Evolutionary conservation across 2,329 filamentous ascomycete species (phyloP).

Genomic region (Cytospora piceicola): DNA sequence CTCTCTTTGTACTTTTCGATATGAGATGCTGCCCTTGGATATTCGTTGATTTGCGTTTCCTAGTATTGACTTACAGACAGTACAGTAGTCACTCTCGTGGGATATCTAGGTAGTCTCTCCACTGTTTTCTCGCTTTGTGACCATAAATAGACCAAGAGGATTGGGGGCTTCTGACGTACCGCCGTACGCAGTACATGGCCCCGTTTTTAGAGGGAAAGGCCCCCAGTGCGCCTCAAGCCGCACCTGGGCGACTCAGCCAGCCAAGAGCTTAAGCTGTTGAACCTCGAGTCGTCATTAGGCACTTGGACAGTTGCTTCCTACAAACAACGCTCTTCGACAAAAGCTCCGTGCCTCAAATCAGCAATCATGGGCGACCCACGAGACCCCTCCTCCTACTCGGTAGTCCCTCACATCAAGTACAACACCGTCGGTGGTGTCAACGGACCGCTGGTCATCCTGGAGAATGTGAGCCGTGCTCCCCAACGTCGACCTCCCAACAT

Average conservation of each 20-base stretch:
- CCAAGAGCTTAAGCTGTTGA: slow-evolving; percentile 7
- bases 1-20: background rate
- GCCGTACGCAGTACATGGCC: slow-evolving; percentile 5
- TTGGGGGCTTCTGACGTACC: slow-evolving; percentile 23
- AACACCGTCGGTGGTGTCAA: slow-evolving; percentile 99
- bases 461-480: slow-evolving; percentile 64
- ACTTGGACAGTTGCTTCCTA: slow-evolving; percentile 8
- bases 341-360: slow-evolving; percentile 15
- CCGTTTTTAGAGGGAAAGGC: slow-evolving; percentile 2
- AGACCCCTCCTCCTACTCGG: slow-evolving; percentile 61
- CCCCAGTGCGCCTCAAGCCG: background rate
- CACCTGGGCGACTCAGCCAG: background rate
- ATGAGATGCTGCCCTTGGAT: background rate
- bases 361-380: slow-evolving; percentile 59
- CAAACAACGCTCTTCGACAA: slow-evolving; percentile 4
- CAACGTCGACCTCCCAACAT: slow-evolving; percentile 29
- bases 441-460: slow-evolving; percentile 94
- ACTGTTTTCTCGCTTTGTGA: background rate
- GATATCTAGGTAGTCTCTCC: background rate
- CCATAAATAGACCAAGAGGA: slow-evolving; percentile 1
- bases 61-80: no score
- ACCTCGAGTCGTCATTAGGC: slow-evolving; percentile 27
- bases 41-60: background rate
- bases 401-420: slow-evolving; percentile 75
- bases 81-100: background rate